Evolutionary conservation across 202 grass and related monocot species (phyloP), one percentile per base, ranked within the genome.

Genomic region (Eragrostis tef): DNA sequence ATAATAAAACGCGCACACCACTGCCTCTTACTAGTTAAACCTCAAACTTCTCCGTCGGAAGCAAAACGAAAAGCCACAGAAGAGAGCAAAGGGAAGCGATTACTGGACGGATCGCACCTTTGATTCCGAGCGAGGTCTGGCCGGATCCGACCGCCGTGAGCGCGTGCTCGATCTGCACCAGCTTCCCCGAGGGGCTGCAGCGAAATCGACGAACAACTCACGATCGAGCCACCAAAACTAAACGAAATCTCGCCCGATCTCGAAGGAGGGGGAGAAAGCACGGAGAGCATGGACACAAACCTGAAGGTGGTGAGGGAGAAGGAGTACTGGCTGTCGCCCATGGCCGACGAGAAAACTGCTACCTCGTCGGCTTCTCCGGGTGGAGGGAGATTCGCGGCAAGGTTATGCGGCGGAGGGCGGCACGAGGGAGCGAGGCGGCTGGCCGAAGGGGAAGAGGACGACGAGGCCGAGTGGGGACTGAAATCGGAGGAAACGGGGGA

Each of bases 271-370:
- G n/a, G 20, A n/a, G 39, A n/a, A 0, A 70, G 19, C 25, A 14
- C 84, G 71, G n/a, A 29, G 50, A 73, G 14, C 65, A 19, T 71
- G 25, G 1, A 26, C 64, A 16, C 74, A 17, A 14, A 99, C 93
- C 93, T 99, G 89, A 99, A 99, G 65, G 93, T 99, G 80, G 96
- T 99, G 71, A 96, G 93, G 49, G 93, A 99, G 89, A 93, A 99
- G 65, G 96, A 99, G 77, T 98, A 98, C 65, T 98, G 96, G 78
- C 90, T 93, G 68, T 98, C 96, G 1, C 96, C 92, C 96, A 98
- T 98, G 70, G 58, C 87, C 36, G 54, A 4, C 0, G 31, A 19
- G 11, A 34, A n/a, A 44, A 7, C 22, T n/a, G 60, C 42, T 72
- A 79, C 62, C 70, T 59, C 78, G 21, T 64, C 41, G 12, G 84